Percentiles rank a stretch among this genome's conserved stretches.
phyloP scores from a whole-genome alignment of 192 early-diverging fungal species.

The Coemansia sp. region DNA sequence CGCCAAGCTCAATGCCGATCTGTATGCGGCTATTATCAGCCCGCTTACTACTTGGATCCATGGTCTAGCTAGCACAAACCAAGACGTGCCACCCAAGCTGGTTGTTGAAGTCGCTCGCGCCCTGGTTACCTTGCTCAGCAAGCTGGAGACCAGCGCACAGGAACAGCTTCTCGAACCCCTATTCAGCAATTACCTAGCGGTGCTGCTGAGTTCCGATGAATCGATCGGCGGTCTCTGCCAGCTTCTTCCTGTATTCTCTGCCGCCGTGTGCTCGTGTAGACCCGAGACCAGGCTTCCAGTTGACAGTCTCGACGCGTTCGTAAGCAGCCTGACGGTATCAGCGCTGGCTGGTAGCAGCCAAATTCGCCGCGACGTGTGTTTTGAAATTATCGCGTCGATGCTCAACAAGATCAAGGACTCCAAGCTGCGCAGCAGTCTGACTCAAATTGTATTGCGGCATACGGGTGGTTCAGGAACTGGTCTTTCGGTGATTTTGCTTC shows the following conservation, averaged over 20 bases:
- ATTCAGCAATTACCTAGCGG: slow-evolving; percentile 24
- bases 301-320: slow-evolving; percentile 48
- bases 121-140: slow-evolving; percentile 26
- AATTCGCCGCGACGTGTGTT: slow-evolving; percentile 56
- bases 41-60: slow-evolving; percentile 38
- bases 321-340: slow-evolving; percentile 43
- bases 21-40: slow-evolving; percentile 16
- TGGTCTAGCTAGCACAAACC: neutral
- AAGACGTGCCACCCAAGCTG: slow-evolving; percentile 8
- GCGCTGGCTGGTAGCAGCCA: slow-evolving; percentile 48
- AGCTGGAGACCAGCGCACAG: slow-evolving; percentile 27
- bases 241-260: slow-evolving; percentile 41
- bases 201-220: neutral
- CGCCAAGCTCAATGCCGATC: slow-evolving; percentile 4
- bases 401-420: slow-evolving; percentile 66
- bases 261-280: slow-evolving; percentile 42
- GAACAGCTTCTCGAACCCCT: slow-evolving; percentile 15
- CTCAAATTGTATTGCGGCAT: slow-evolving; percentile 17
- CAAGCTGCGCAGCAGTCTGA: slow-evolving; percentile 36
- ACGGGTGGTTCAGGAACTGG: neutral
- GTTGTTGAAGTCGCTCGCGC: slow-evolving; percentile 40
- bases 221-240: neutral
- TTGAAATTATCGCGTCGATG: slow-evolving; percentile 63
- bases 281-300: slow-evolving; percentile 59
- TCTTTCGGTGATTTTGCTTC: slow-evolving; percentile 15